Conservation (phyloP, 106 monocot species). For the Amphibolis antarctica region DNA sequence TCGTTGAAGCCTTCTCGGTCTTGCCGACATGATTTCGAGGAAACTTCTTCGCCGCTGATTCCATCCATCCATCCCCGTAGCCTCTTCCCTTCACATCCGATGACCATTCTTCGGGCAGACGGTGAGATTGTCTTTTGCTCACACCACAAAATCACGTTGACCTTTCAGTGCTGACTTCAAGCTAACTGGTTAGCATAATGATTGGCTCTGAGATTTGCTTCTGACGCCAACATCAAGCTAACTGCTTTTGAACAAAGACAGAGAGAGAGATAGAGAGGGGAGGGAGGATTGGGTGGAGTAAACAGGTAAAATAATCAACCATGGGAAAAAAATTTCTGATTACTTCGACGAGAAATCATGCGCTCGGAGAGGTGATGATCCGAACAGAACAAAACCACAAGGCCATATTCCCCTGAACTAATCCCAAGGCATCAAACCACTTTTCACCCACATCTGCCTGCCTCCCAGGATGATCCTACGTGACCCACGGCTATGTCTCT, state of each 20-base stretch:
- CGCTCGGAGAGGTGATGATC: background rate
- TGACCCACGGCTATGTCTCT: background rate
- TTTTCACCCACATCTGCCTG: background rate
- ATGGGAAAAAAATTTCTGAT: background rate
- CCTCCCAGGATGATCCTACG: conserved; percentile 8
- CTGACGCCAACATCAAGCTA: background rate
- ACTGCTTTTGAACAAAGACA: no score
- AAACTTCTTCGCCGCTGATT: no score
- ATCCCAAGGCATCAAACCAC: conserved; percentile 2
- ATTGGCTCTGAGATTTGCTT: background rate
- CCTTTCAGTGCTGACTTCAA: background rate
- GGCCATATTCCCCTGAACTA: background rate
- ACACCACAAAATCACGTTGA: background rate
- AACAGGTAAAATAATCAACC: background rate
- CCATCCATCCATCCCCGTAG: no score
- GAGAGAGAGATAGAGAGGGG: no score
- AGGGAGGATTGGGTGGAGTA: no score
- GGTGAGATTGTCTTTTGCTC: background rate
- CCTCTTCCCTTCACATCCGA: no score
- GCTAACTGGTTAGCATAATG: background rate
- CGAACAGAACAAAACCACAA: conserved; percentile 6
- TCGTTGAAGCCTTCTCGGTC: no score
- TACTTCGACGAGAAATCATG: conserved; percentile 6
- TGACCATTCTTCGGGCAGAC: no score
- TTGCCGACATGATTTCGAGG: no score